phyloP scores from a whole-genome alignment of 140 eudicot species.

The Senecio squalidus region DNA sequence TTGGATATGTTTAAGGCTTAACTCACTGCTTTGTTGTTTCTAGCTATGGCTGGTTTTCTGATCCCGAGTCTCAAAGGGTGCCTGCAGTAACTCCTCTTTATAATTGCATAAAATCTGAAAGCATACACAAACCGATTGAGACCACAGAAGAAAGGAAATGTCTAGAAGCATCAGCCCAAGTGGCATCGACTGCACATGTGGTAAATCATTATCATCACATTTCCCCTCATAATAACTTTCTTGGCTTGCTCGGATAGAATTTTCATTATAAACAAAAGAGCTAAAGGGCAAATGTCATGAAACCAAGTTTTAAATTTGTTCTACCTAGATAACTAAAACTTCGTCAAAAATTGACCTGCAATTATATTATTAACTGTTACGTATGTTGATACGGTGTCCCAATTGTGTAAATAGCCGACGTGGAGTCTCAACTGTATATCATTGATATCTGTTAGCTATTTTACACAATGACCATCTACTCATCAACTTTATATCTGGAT shows the following conservation, averaged over 20 bases:
- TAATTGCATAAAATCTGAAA: conserved; percentile 26
- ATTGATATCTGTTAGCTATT: too few species aligned
- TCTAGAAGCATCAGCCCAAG: conserved; percentile 23
- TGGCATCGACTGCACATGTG: conserved; percentile 28
- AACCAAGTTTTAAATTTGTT: too few species aligned
- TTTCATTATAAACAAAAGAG: neutral
- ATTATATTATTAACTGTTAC: too few species aligned
- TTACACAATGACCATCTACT: too few species aligned
- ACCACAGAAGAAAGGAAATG: conserved; percentile 26
- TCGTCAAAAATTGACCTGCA: too few species aligned
- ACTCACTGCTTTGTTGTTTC: conserved; percentile 18
- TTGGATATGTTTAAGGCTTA: conserved; percentile 14
- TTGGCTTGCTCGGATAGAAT: neutral
- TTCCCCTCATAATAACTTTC: neutral
- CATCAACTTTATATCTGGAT: too few species aligned
- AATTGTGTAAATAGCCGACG: too few species aligned
- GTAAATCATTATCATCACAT: conserved; percentile 30
- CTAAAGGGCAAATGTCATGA: too few species aligned
- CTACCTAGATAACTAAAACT: too few species aligned
- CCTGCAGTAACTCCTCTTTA: conserved; percentile 27
- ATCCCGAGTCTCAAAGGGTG: conserved; percentile 12
- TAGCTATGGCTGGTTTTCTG: conserved; percentile 78
- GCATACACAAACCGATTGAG: conserved; percentile 11
- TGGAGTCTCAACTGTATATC: too few species aligned
- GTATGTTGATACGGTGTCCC: too few species aligned